Base-by-base conservation (phyloP, 345 rosid species). In the Corchorus olitorius region DNA sequence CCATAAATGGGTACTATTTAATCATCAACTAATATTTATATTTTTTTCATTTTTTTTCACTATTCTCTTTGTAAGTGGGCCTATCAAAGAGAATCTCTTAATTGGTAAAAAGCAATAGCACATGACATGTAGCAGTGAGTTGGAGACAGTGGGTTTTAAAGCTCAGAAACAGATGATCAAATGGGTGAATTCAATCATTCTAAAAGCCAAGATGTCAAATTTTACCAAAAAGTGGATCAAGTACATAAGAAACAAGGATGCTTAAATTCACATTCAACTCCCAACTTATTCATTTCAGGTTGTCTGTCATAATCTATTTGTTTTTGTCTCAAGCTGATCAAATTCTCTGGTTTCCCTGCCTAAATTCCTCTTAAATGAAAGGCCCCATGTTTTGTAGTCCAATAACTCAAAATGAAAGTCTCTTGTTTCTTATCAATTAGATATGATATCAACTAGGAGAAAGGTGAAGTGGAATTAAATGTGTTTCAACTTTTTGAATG, bases 121-220 rank as follows among this genome's bases (percentile, higher is more conserved):
- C 81, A 80, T 80, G 82, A 37, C 76, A 9, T 76, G 84, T 65
- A 73, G 48, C 43, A 58, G 48, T 19, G 74, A 39, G 70, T 17
- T 62, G 80, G 77, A 50, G 70, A 80, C 78, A 59, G 43, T 58
- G 76, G 55, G 37, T 70, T 77, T 17, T 19, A 70, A 66, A 54
- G 56, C 13, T 55, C 65, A 60, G 27, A 27, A 27, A 27, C 27
- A 27, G 43, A 70, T 72, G 41, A 37, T 33, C 7, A 52, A 52
- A 56, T 65, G 53, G 50, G 34, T 73, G 72, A 64, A 61, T 62
- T 61, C 1, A 27, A 27, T 27, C 27, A 67, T 62, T 77, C 76
- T 10, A 54, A 53, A 27, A 61, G 55, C 62, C 72, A 74, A 66
- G 6, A 45, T 33, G 79, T 49, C 39, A 63, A 64, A 17, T 37